These are phyloP conservation scores for Saitozyma sp. DNA, from an alignment of 768 basidiomycete genomes.

Conservation along the genomic window DNA sequence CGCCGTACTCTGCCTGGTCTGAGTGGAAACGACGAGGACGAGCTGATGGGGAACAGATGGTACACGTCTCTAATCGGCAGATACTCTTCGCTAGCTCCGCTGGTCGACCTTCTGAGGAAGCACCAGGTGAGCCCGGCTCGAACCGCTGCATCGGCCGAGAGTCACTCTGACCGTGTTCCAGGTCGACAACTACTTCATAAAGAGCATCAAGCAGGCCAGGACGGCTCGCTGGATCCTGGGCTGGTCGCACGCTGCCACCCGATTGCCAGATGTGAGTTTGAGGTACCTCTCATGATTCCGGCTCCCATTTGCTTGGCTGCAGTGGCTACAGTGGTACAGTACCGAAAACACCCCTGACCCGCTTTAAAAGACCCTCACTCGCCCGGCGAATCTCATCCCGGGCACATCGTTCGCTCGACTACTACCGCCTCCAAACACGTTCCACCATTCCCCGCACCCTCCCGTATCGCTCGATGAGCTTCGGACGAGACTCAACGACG, in stretches of 20 bases:
- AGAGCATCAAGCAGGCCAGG: conserved; percentile 79
- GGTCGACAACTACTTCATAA: conserved; percentile 84
- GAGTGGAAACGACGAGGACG: background rate
- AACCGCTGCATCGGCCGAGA: background rate
- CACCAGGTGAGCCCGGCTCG: conserved; percentile 53
- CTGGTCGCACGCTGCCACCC: conserved; percentile 71
- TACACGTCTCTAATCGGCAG: conserved; percentile 93
- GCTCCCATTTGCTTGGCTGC: no score
- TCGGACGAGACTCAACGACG: conserved; percentile 5
- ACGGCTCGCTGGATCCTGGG: conserved; percentile 90
- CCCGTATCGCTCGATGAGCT: conserved; percentile 13
- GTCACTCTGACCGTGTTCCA: conserved; percentile 44
- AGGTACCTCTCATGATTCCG: background rate
- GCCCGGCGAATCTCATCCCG: conserved; percentile 23
- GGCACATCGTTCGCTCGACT: conserved; percentile 34
- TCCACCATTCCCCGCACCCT: conserved; percentile 14
- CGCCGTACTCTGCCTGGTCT: conserved; percentile 16
- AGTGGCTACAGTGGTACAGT: no score
- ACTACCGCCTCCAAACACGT: conserved; percentile 24
- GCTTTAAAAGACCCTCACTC: conserved; percentile 15
- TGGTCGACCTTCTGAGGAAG: conserved; percentile 62
- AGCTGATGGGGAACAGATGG: conserved; percentile 54
- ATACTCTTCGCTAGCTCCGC: conserved; percentile 65
- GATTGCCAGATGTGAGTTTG: conserved; percentile 72
- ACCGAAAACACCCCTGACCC: no score